Base-by-base conservation (phyloP, 768 basidiomycete genomes). In the Leccinum boreale region DNA sequence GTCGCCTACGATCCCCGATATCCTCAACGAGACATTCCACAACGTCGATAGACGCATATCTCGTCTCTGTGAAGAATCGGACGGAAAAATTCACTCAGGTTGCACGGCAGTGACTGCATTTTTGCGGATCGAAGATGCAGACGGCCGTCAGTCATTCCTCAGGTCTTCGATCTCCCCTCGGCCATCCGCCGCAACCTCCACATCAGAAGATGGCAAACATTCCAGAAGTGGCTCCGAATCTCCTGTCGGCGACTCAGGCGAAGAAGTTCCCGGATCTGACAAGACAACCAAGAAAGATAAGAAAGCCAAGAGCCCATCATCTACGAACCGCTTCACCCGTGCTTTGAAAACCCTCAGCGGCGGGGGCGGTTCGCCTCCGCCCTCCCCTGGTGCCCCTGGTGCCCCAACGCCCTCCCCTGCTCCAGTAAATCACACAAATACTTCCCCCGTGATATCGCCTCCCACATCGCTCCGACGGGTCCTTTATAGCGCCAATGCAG, bases 61-160 rank as follows among this genome's bases (percentile, higher is more conserved):
- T 17, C 82, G 80, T 49, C 85, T 98, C 67, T 87, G 94, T 55
- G 89, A 90, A 67, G 85, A 89, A 62, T 90, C 90, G 6, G 88
- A 91, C 42, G 93, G 92, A 63, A 94, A 92, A 72, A 94, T 96
- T 50, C 93, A 96, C 66, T 94, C 92, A 7, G 97, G 97, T 1
- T 98, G 96, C 69, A 99, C 97, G 4, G 97, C 92, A 5, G 97
- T 97, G 35, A 94, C 92, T 26, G 94, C 94, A 2, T 96, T 98
- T 74, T 81, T 99, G 53, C 89, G 97, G 14, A 75, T 98, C 58
- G 97, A 99, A 74, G 93, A 94, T 63, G 78, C 76, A 2, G 77
- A 86, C 15, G 91, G 91, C 33, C 76, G 77, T 28, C 92, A 94
- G 68, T 76, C 87, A 8, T 93, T 92, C 69, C 65, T 87, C 49